Evolutionary conservation across 2,329 filamentous ascomycete species (phyloP), one percentile per base, ranked within the genome.

Genomic region (Ophiocordyceps camponoti-leonardi): DNA sequence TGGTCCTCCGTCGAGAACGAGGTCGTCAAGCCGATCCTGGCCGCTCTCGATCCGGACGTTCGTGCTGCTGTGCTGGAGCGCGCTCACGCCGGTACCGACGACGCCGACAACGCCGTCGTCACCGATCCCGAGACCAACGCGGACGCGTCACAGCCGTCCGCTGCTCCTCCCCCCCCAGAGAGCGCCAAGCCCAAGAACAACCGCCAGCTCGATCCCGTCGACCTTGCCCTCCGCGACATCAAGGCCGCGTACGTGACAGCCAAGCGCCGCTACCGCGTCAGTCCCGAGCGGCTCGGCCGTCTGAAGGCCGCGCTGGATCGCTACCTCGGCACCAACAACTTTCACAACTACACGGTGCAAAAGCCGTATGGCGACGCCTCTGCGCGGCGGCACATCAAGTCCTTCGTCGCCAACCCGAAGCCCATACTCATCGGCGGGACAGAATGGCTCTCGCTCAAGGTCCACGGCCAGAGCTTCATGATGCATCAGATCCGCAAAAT

Each of bases 401-500:
- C 85, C 2, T 98, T 98, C 67, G 70, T 81, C 35, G 81, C 86
- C 47, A 83, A 86, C 60, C 67, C 69, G 3, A 68, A 75, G 44
- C 86, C 87, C 1, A 81, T 94, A 56, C 77, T 87, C 57, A 93
- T 94, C 62, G 78, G 86, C 61, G 80, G 90, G 58, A 95, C 87
- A 2, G 84, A 98, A 67, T 98, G 92, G 92, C 71, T 98, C 5
- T 92, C 83, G 41, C 71, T 96, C 52, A 94, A 94, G 61, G 88
- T 98, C 22, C 92, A 98, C 63, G 92, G 92, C 0, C 92, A 98
- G 64, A 90, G 83, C 58, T 98, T 98, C 72, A 98, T 98, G 92
- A 98, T 98, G 92, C 92, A 98, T 64, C 92, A 98, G 67, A 98
- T 98, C 63, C 82, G 92, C 57, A 98, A 96, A 66, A 96, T 98